phyloP scores from a whole-genome alignment of 2,329 filamentous ascomycete genomes.

The Penicillium glabrum region DNA sequence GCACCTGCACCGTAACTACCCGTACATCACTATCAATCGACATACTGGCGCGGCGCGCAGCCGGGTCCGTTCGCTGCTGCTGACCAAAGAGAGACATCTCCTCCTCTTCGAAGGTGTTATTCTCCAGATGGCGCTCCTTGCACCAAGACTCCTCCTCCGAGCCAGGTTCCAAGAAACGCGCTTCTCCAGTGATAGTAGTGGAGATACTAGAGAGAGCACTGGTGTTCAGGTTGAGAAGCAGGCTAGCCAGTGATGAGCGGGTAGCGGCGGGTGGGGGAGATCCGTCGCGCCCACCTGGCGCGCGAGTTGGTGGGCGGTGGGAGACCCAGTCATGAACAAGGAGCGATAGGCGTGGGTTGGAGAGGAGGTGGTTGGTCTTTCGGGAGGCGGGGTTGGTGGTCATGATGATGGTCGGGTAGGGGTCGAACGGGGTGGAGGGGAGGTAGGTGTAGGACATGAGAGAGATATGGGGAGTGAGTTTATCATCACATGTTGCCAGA shows the following conservation, averaged over 20 bases:
- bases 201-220: slow-evolving; percentile 84
- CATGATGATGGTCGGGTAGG: slow-evolving; percentile 86
- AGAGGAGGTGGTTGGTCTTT: slow-evolving; percentile 73
- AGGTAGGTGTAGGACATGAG: slow-evolving; percentile 99
- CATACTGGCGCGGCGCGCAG: slow-evolving; percentile 51
- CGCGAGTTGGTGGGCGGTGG: slow-evolving; percentile 77
- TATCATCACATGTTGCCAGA: slow-evolving; percentile 77
- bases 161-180: slow-evolving; percentile 68
- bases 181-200: slow-evolving; percentile 89
- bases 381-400: slow-evolving; percentile 75
- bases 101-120: slow-evolving; percentile 79
- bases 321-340: slow-evolving; percentile 99
- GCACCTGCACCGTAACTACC: slow-evolving; percentile 82
- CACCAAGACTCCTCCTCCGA: slow-evolving; percentile 84
- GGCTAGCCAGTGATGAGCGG: slow-evolving; percentile 73
- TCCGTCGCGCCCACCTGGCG: slow-evolving; percentile 55
- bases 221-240: slow-evolving; percentile 89
- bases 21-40: slow-evolving; percentile 75
- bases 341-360: slow-evolving; percentile 84
- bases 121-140: slow-evolving; percentile 78
- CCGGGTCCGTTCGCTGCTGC: slow-evolving; percentile 29
- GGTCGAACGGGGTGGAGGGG: slow-evolving; percentile 68
- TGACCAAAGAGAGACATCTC: slow-evolving; percentile 47
- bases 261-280: slow-evolving; percentile 63
- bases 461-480: slow-evolving; percentile 84